phyloP scores from a whole-genome alignment of 352 stramenopile species.

The Pythium utonaiense region DNA sequence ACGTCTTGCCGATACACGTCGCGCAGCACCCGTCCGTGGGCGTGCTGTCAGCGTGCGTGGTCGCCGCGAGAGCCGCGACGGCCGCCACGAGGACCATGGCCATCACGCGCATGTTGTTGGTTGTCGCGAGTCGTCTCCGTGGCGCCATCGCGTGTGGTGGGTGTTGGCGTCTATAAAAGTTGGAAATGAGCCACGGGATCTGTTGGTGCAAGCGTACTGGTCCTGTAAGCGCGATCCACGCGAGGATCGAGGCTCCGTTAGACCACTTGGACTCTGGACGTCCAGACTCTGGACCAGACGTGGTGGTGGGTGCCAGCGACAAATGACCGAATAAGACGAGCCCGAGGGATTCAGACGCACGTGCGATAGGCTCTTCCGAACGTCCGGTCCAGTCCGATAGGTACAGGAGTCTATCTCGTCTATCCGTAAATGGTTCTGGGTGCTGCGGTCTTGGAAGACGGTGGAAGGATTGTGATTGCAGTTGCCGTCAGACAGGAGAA shows the following conservation, averaged over 20 bases:
- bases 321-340: not conserved
- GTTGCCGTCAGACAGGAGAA: not conserved
- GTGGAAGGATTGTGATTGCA: too few species aligned
- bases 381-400: not conserved
- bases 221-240: not conserved
- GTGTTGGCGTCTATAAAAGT: not conserved
- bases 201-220: too few species aligned
- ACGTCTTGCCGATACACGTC: constrained; percentile 65
- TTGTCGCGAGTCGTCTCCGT: not conserved
- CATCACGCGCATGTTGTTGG: not conserved
- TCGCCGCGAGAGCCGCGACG: not conserved
- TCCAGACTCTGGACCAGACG: too few species aligned
- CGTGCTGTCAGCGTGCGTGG: not conserved
- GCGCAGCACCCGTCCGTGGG: constrained; percentile 52
- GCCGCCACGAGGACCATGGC: not conserved
- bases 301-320: not conserved
- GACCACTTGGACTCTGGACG: not conserved
- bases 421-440: not conserved
- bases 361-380: not conserved
- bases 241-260: not conserved
- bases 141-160: not conserved
- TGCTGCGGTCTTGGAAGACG: too few species aligned
- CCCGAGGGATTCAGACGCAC: not conserved
- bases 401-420: not conserved
- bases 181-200: too few species aligned